phyloP scores from a whole-genome alignment of 768 basidiomycete species.

The Pleurotus ostreatus region DNA sequence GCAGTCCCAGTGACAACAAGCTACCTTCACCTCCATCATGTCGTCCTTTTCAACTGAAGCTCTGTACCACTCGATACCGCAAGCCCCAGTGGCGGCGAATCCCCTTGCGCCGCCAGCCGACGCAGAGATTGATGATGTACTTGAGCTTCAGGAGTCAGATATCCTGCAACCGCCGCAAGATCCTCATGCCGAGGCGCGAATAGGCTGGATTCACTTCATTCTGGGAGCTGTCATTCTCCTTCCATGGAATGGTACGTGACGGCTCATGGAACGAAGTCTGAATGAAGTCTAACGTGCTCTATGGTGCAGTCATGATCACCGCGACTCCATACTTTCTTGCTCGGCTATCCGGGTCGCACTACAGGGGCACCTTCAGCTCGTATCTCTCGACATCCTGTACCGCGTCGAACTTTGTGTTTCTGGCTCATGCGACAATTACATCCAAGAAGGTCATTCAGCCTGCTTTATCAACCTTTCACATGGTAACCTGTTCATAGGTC shows the following conservation, averaged over 20 bases:
- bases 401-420: constrained; percentile 59
- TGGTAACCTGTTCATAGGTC: constrained; percentile 34
- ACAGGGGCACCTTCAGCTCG: constrained; percentile 58
- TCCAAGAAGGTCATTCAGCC: constrained; percentile 56
- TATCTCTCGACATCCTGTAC: constrained; percentile 65
- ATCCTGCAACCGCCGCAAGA: constrained; percentile 29
- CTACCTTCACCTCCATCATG: constrained; percentile 10
- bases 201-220: constrained; percentile 65
- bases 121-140: constrained; percentile 26
- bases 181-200: constrained; percentile 34
- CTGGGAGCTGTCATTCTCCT: constrained; percentile 78
- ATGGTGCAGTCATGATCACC: constrained; percentile 74
- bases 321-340: constrained; percentile 80
- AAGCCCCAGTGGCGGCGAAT: constrained; percentile 27
- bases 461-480: background rate
- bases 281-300: background rate
- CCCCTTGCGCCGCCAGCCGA: constrained; percentile 21
- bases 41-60: constrained; percentile 28
- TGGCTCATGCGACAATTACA: constrained; percentile 71
- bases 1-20: too few relatives aligned
- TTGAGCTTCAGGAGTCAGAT: constrained; percentile 14
- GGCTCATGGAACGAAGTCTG: background rate
- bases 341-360: constrained; percentile 55
- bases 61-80: constrained; percentile 42
- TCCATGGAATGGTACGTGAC: constrained; percentile 81